Conservation (phyloP, 768 basidiomycete genomes). For the Suillus decipiens region DNA sequence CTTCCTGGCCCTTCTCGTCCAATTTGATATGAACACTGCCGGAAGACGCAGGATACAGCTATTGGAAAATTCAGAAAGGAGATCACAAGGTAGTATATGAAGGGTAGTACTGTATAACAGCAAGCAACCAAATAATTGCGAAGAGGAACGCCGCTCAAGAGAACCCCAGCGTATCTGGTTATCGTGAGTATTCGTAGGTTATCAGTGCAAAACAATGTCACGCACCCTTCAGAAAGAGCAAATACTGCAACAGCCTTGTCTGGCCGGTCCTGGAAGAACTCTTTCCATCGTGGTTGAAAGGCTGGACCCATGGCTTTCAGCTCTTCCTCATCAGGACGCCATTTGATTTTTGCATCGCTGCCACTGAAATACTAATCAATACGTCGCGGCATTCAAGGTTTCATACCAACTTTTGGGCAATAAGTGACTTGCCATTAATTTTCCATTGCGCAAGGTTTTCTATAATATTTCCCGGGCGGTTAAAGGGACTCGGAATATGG, state of each 20-base stretch:
- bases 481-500: background rate
- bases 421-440: conserved; percentile 42
- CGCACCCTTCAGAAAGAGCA: conserved; percentile 3
- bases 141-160: background rate
- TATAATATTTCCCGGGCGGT: background rate
- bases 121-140: conserved; percentile 20
- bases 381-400: background rate
- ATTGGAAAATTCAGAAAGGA: background rate
- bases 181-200: background rate
- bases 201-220: background rate
- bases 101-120: conserved; percentile 33
- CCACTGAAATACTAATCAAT: conserved; percentile 13
- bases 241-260: conserved; percentile 24
- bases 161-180: background rate
- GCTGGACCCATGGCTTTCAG: conserved; percentile 21
- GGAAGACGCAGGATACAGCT: conserved; percentile 45
- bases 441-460: conserved; percentile 31
- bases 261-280: conserved; percentile 16
- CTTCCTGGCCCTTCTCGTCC: conserved; percentile 40
- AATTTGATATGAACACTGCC: conserved; percentile 52
- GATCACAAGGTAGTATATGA: background rate
- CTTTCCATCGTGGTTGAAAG: conserved; percentile 24
- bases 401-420: conserved; percentile 52
- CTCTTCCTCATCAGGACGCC: conserved; percentile 26
- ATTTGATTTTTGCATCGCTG: conserved; percentile 21